Evolutionary conservation across 148 eudicot species (phyloP), one percentile per base, ranked within the genome.

Genomic region (Persicaria tinctoria): DNA sequence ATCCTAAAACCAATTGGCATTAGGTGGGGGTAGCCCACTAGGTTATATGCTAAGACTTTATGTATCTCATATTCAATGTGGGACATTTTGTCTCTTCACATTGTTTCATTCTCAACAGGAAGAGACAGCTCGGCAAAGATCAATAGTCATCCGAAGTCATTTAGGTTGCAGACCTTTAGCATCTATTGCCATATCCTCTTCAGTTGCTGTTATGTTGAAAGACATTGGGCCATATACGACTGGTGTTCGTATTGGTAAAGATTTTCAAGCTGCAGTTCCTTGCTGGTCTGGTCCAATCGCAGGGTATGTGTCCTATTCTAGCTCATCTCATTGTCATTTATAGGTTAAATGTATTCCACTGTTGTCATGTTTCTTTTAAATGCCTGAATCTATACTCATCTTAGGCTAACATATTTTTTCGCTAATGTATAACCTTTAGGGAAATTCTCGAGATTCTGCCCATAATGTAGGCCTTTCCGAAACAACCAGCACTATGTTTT

Each of bases 201-300:
- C 89, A 71, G 78, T 89, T 73, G 81, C 83, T 70, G 72, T 80
- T 60, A 87, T 95, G 96, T 76, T 92, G 82, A 77, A 73, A 44
- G 90, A 86, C 69, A 73, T 73, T 27, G 85, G 77, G 76, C 89
- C 89, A 5, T 84, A 87, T 77, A 78, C 77, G 68, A 74, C 88
- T 13, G 69, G 78, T 56, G 96, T 90, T 77, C 88, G 98, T 68
- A 84, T 95, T 80, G 97, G 98, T 76, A 84, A 80, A 85, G 84
- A 85, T 76, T 95, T 87, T 79, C 98, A 95, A 89, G 97, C 96
- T 46, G 82, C 79, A 47, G 87, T 95, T 78, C 97, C 97, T 75
- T 84, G 84, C 72, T 95, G 98, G 97, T 75, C 82, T 60, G 93
- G 92, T 73, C 93, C 93, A 57, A 64, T 75, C 23, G 57, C 78